These are phyloP conservation scores for Patellaria atrata DNA, from an alignment of 495 filamentous ascomycete genomes.

Conservation along the genomic window DNA sequence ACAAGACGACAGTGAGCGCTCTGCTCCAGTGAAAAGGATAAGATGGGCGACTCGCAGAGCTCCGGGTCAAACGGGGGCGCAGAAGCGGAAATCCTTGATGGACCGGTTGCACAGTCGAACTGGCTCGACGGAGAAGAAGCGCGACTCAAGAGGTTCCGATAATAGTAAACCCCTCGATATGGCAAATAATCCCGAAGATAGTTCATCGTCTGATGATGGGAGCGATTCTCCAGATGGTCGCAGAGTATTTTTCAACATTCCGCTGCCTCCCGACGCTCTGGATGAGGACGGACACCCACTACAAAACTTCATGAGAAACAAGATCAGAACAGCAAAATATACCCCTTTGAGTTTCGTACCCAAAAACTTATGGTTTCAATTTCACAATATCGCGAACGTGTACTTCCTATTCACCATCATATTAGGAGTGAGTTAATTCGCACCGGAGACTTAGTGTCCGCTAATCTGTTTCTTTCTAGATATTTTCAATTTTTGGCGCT, in stretches of 20 bases:
- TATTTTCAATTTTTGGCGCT: constrained; percentile 90
- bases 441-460: constrained; percentile 8
- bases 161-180: background rate
- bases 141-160: constrained; percentile 40
- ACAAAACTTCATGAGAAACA: constrained; percentile 69
- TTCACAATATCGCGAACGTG: constrained; percentile 96
- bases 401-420: constrained; percentile 97
- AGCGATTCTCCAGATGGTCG: constrained; percentile 29
- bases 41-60: constrained; percentile 89
- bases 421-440: constrained; percentile 54
- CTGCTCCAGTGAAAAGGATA: constrained; percentile 50
- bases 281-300: constrained; percentile 71
- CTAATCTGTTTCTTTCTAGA: constrained; percentile 37
- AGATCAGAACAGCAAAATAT: constrained; percentile 95
- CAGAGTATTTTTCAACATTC: constrained; percentile 72
- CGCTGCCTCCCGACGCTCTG: constrained; percentile 59
- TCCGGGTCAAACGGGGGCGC: constrained; percentile 52
- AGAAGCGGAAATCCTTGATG: constrained; percentile 76
- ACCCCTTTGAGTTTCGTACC: constrained; percentile 93
- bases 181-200: constrained; percentile 30
- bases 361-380: constrained; percentile 93
- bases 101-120: constrained; percentile 55
- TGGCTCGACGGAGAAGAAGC: constrained; percentile 55
- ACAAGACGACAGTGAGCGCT: constrained; percentile 23
- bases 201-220: constrained; percentile 27